phyloP scores from a whole-genome alignment of 73 alveolate species.

The Paramecium tetraurelia region DNA sequence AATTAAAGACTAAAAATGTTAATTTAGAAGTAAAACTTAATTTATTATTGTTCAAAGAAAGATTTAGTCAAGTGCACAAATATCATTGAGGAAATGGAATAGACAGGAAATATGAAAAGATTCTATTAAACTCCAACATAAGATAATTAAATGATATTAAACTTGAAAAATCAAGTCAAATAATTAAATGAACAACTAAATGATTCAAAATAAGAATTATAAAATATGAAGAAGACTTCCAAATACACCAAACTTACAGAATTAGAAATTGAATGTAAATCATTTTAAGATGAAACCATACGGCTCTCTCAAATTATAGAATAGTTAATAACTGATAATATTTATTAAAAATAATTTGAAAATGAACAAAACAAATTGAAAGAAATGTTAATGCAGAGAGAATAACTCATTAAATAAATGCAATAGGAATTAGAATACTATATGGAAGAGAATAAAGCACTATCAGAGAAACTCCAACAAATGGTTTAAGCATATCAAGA shows the following conservation, averaged over 20 bases:
- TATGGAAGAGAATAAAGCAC: not conserved
- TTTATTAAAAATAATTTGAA: not conserved
- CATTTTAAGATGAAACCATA: constrained; percentile 15
- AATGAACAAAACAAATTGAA: not conserved
- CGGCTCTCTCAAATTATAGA: not conserved
- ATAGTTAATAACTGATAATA: not conserved
- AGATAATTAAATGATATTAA: constrained; percentile 21
- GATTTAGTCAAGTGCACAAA: not conserved
- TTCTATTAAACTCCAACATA: not conserved
- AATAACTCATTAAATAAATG: not conserved
- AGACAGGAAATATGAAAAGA: constrained; percentile 29
- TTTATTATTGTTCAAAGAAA: not conserved
- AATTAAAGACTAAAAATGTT: constrained; percentile 25
- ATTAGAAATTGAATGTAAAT: constrained; percentile 4
- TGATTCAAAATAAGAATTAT: not conserved
- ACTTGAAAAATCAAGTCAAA: not conserved
- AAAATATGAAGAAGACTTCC: not conserved
- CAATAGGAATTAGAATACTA: not conserved
- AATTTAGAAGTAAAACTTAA: not conserved
- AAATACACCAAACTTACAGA: not conserved
- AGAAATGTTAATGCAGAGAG: not conserved
- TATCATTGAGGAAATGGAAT: constrained; percentile 2
- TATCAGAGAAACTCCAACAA: not conserved
- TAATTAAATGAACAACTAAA: not conserved
- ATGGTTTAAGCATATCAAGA: constrained; percentile 35